Conservation (phyloP, 805 yeast species). For the Ogataea henricii region DNA sequence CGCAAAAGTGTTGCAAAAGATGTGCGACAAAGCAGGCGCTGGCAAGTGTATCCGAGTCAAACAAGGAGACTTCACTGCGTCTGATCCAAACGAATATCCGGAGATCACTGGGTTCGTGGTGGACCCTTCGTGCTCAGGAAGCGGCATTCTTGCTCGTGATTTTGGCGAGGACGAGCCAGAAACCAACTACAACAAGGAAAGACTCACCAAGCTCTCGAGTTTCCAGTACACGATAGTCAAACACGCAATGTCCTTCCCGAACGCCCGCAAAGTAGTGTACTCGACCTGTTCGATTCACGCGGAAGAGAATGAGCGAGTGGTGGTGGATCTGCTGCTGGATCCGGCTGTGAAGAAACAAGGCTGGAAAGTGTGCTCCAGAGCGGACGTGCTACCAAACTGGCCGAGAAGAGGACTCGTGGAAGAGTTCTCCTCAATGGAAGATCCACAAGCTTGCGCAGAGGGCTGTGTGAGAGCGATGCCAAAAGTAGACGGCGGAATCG, state of each 20-base stretch:
- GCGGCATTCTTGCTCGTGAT: constrained; percentile 94
- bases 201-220: constrained; percentile 73
- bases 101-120: constrained; percentile 80
- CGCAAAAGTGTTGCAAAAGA: constrained; percentile 65
- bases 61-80: constrained; percentile 62
- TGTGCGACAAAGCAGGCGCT: constrained; percentile 81
- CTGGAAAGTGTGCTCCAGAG: constrained; percentile 68
- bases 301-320: constrained; percentile 93
- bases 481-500: constrained; percentile 95
- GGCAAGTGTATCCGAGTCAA: constrained; percentile 42
- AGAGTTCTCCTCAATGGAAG: constrained; percentile 58
- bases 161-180: constrained; percentile 59
- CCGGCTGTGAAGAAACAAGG: constrained; percentile 62
- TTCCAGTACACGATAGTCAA: constrained; percentile 87
- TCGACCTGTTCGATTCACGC: constrained; percentile 96
- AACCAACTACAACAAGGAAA: constrained; percentile 41
- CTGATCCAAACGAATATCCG: constrained; percentile 57
- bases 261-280: constrained; percentile 76
- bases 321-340: constrained; percentile 71
- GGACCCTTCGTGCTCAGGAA: constrained; percentile 97
- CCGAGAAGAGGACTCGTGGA: constrained; percentile 75
- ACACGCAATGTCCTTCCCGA: constrained; percentile 85
- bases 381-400: constrained; percentile 80
- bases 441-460: constrained; percentile 63
- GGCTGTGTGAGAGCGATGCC: constrained; percentile 88